Base-by-base conservation (phyloP, 768 basidiomycete species). In the Tephrocybe rancida region DNA sequence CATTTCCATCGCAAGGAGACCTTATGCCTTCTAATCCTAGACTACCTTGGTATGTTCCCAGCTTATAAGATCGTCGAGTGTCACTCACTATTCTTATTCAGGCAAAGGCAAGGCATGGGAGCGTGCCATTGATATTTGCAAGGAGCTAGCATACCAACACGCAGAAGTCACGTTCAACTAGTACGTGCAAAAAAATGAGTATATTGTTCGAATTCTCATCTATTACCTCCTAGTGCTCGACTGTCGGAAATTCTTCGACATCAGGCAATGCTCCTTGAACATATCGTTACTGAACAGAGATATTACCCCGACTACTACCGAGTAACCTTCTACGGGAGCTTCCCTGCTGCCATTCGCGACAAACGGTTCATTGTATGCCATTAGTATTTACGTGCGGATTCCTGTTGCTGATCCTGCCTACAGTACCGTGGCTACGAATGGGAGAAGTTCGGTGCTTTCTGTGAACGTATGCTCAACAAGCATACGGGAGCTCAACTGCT, bases 81-180 rank as follows among this genome's bases (percentile, higher is more conserved):
- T 44, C 14, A 37, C 38, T 37, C 22, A 29, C 35, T 0, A 18
- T 5, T 0, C 25, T 35, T 55, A 48, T 21, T 19, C 55, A 95
- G 93, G 92, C 45, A 92, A 95, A 70, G 96, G 95, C 9, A 95
- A 96, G 64, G 95, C 96, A n/a, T 98, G 93, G 84, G 96, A 98
- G 70, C 88, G 83, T 48, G 96, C 94, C 2, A 86, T 97, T 52
- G 90, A 92, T 43, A 89, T 98, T 44, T 95, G 92, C 73, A 92
- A 91, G 71, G 96, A 98, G 62, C 73, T 98, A 22, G 88, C 88
- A 13, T 84, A 75, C 55, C 94, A 98, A 67, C 95, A 98, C 72
- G 82, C 89, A 14, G 86, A 88, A 66, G 81, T 92, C 49, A 93
- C 95, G 5, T 96, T 90, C 76, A 91, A 95, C 68, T 94, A 95